phyloP scores from a whole-genome alignment of 1,284 basidiomycete genomes.

The Boletellus sp. region DNA sequence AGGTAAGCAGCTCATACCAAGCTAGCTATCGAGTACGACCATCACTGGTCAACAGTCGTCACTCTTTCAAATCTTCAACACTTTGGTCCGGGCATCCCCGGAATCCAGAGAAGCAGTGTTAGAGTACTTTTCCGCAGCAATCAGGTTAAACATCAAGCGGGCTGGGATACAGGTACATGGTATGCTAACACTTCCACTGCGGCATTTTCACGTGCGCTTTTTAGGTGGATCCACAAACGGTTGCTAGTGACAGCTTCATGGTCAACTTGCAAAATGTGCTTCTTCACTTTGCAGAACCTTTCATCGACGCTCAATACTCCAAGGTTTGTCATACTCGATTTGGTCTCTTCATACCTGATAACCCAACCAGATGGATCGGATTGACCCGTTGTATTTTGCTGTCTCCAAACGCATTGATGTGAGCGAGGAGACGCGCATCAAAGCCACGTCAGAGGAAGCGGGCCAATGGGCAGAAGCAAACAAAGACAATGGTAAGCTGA shows the following conservation, averaged over 20 bases:
- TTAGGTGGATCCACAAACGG: conserved; percentile 79
- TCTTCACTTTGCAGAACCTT: conserved; percentile 90
- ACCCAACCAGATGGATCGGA: conserved; percentile 74
- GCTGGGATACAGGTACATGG: conserved; percentile 77
- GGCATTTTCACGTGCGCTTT: neutral
- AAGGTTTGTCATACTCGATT: conserved; percentile 54
- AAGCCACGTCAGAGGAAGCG: conserved; percentile 84
- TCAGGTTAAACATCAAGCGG: conserved; percentile 80
- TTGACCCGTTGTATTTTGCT: conserved; percentile 82
- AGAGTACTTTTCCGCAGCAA: conserved; percentile 75
- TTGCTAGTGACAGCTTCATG: conserved; percentile 92
- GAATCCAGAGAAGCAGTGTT: conserved; percentile 82
- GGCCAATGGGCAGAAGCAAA: conserved; percentile 65
- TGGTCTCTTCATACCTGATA: conserved; percentile 11
- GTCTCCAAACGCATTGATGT: conserved; percentile 71
- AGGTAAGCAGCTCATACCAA: conserved; percentile 44
- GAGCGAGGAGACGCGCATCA: conserved; percentile 87
- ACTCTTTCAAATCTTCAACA: conserved; percentile 88
- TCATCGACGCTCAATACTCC: conserved; percentile 88
- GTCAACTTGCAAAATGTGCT: conserved; percentile 84
- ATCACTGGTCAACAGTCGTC: conserved; percentile 46
- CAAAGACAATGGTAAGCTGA: conserved; percentile 39
- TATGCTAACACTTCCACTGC: neutral
- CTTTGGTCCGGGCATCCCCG: conserved; percentile 80
- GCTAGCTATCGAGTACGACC: conserved; percentile 3